Percentiles rank a stretch among this genome's conserved stretches.
These are phyloP conservation scores for Papiliotrema flavescens DNA, from an alignment of 1,284 basidiomycete genomes.

Conservation along the genomic window DNA sequence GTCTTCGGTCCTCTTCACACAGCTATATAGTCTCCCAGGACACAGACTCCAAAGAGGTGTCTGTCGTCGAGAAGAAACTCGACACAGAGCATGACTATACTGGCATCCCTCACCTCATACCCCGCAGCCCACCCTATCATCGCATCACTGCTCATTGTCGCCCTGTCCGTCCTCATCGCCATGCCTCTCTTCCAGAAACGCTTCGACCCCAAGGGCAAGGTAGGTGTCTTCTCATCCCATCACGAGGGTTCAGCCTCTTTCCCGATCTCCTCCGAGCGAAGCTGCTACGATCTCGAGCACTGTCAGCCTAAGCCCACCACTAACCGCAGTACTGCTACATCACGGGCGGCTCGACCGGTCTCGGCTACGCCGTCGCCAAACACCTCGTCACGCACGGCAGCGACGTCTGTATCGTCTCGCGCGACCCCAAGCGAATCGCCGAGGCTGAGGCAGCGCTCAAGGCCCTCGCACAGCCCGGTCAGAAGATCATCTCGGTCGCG, in stretches of 20 bases:
- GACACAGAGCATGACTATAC: no score
- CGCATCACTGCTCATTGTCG: background rate
- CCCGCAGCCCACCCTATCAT: background rate
- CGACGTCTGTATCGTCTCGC: slow-evolving; percentile 74
- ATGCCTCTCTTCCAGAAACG: background rate
- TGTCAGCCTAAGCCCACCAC: background rate
- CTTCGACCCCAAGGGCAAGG: slow-evolving; percentile 14
- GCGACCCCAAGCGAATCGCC: background rate
- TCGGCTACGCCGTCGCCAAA: slow-evolving; percentile 69
- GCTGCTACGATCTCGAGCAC: background rate
- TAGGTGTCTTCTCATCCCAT: no score
- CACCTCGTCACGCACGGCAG: slow-evolving; percentile 63
- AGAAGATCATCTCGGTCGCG: slow-evolving; percentile 62
- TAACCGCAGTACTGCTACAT: slow-evolving; percentile 55
- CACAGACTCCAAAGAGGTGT: no score
- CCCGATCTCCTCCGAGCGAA: background rate
- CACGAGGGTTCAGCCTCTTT: no score
- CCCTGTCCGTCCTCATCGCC: background rate
- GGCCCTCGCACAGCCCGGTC: slow-evolving; percentile 52
- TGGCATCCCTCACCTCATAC: no score
- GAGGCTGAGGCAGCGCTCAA: background rate
- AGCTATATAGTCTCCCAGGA: no score
- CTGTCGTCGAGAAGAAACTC: no score
- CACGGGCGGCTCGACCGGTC: slow-evolving; percentile 75
- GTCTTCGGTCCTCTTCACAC: no score